Conservation (phyloP, 257 asterid genomes). For the Ilex aquifolium region DNA sequence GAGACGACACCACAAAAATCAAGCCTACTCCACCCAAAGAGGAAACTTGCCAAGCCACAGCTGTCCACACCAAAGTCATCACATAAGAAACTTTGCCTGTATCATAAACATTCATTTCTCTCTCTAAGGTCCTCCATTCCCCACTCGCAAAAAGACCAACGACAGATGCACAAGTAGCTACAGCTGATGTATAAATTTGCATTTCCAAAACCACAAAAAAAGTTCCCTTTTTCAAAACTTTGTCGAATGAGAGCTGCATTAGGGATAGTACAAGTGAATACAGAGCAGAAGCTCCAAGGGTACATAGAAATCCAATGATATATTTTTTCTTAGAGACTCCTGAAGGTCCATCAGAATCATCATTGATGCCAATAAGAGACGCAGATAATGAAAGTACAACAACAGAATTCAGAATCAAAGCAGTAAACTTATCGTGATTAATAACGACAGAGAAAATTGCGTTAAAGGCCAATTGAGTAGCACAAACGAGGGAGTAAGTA, state of each 20-base stretch:
- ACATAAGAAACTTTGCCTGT: constrained; percentile 2
- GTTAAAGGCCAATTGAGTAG: neutral
- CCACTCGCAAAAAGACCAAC: neutral
- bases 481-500: neutral
- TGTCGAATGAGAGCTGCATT: neutral
- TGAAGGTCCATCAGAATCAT: constrained; percentile 1
- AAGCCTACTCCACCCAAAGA: neutral
- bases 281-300: constrained; percentile 2
- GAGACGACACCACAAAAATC: neutral
- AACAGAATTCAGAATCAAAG: neutral
- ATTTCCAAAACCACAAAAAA: neutral
- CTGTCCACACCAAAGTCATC: constrained; percentile 2
- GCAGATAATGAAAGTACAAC: constrained; percentile 1
- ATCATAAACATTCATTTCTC: neutral
- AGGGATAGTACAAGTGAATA: neutral
- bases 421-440: neutral
- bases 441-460: neutral
- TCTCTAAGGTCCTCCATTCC: neutral
- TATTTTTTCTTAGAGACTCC: neutral
- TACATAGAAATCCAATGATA: neutral
- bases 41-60: neutral
- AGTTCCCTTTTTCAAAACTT: neutral
- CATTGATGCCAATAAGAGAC: neutral
- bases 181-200: neutral
- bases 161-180: neutral